These are phyloP conservation scores for Suillus weaverae DNA, from an alignment of 768 basidiomycete genomes.

Conservation along the genomic window DNA sequence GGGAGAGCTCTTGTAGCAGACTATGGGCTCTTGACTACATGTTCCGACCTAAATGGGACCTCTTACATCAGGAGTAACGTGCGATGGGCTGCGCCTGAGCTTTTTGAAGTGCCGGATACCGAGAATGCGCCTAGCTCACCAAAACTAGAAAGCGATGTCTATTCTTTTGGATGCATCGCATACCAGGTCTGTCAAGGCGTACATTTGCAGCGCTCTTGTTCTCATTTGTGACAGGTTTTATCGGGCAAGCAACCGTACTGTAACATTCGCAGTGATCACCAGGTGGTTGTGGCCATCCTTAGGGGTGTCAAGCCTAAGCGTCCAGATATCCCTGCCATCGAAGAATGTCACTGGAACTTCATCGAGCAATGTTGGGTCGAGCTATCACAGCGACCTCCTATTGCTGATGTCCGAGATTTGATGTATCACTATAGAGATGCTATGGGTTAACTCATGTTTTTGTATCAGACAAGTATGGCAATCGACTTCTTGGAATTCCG, in stretches of 20 bases:
- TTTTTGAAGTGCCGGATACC: slow-evolving; percentile 24
- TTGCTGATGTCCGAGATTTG: neutral
- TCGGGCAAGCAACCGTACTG: neutral
- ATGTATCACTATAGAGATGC: neutral
- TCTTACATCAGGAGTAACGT: slow-evolving; percentile 24
- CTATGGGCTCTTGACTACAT: neutral
- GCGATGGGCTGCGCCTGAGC: slow-evolving; percentile 32
- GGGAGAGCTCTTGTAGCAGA: neutral
- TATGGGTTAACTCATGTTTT: neutral
- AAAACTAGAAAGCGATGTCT: slow-evolving; percentile 8
- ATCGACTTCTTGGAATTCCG: neutral
- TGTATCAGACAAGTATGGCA: neutral
- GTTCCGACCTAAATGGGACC: neutral
- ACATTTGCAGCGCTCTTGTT: neutral
- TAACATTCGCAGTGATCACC: slow-evolving; percentile 6
- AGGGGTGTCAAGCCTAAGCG: slow-evolving; percentile 3
- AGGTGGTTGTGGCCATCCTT: slow-evolving; percentile 15
- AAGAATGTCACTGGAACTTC: slow-evolving; percentile 41
- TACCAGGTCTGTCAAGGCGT: slow-evolving; percentile 19
- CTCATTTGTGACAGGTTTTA: slow-evolving; percentile 1
- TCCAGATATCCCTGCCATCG: slow-evolving; percentile 37
- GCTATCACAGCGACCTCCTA: neutral
- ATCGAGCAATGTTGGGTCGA: slow-evolving; percentile 40
- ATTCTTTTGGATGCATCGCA: slow-evolving; percentile 23
- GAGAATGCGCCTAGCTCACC: neutral